These are phyloP conservation scores for Fragaria vesca DNA, from an alignment of 306 rosid species.

Conservation along the genomic window DNA sequence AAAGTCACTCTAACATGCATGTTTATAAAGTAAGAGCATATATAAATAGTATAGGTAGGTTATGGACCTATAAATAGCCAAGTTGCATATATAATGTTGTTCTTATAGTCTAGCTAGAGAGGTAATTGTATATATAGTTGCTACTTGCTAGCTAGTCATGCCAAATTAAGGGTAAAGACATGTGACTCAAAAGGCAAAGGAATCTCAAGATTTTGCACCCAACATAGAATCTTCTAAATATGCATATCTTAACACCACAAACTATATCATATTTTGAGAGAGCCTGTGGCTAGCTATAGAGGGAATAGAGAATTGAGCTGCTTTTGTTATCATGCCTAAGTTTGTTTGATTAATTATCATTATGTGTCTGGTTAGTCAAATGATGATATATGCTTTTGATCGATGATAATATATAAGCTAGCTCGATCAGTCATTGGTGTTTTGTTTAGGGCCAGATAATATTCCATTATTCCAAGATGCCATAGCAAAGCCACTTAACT, in stretches of 20 bases:
- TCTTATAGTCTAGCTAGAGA: too few species aligned
- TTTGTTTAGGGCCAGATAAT: background rate
- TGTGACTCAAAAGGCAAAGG: slow-evolving; percentile 37
- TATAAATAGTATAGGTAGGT: background rate
- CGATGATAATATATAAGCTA: background rate
- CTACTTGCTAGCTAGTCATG: slow-evolving; percentile 13
- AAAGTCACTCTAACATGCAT: background rate
- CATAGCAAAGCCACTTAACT: background rate
- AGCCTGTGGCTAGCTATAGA: background rate
- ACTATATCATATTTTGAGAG: background rate
- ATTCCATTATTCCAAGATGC: background rate
- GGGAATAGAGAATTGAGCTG: background rate
- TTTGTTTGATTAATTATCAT: background rate
- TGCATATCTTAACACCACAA: background rate
- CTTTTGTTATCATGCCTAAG: slow-evolving; percentile 3
- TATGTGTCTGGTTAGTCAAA: background rate
- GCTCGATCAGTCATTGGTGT: background rate
- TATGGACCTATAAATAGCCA: background rate
- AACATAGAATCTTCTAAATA: slow-evolving; percentile 34
- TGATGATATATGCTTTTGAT: background rate
- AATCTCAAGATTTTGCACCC: slow-evolving; percentile 44
- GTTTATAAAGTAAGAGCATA: slow-evolving; percentile 11
- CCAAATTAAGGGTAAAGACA: slow-evolving; percentile 23
- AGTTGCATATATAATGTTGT: too few species aligned
- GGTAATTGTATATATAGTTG: background rate